Evolutionary conservation across 2,329 filamentous ascomycete genomes (phyloP).

Genomic region (Claviceps sorghi): DNA sequence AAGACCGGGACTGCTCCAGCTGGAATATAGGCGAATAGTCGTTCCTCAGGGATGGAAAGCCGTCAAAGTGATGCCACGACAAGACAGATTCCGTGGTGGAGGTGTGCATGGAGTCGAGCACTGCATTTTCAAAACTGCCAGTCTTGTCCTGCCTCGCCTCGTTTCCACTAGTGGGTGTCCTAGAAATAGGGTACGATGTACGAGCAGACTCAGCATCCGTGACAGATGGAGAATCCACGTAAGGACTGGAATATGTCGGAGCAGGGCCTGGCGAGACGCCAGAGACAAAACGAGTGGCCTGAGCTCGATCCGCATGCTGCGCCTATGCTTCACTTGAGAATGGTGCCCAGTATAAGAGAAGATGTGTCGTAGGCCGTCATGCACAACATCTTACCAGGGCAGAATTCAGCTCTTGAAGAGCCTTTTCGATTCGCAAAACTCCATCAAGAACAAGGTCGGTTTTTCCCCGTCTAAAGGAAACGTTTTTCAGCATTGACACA

Average conservation of each 20-base stretch:
- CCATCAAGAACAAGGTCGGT: slow-evolving; percentile 37
- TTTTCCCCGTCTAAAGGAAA: slow-evolving; percentile 22
- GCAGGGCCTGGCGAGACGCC: not conserved
- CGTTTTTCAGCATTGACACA: not conserved
- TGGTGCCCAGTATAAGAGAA: not conserved
- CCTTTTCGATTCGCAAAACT: slow-evolving; percentile 31
- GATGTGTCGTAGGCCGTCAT: not conserved
- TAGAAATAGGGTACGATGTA: slow-evolving; percentile 13
- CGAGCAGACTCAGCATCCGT: slow-evolving; percentile 4
- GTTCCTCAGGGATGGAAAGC: slow-evolving; percentile 26
- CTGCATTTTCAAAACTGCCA: slow-evolving; percentile 28
- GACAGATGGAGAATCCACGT: slow-evolving; percentile 3
- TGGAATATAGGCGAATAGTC: slow-evolving; percentile 31
- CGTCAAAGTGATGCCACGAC: slow-evolving; percentile 34
- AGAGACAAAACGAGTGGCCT: slow-evolving; percentile 8
- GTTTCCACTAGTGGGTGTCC: slow-evolving; percentile 11
- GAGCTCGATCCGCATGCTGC: slow-evolving; percentile 3
- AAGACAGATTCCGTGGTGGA: slow-evolving; percentile 37
- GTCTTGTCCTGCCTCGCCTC: slow-evolving; percentile 8
- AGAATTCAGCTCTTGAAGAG: slow-evolving; percentile 29
- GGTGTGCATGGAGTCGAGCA: slow-evolving; percentile 34
- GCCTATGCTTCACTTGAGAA: not conserved
- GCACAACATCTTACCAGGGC: slow-evolving; percentile 20
- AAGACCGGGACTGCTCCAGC: slow-evolving; percentile 27
- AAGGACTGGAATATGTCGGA: not conserved